These are phyloP conservation scores for Quercus cerris DNA, from an alignment of 306 rosid species.

Conservation along the genomic window DNA sequence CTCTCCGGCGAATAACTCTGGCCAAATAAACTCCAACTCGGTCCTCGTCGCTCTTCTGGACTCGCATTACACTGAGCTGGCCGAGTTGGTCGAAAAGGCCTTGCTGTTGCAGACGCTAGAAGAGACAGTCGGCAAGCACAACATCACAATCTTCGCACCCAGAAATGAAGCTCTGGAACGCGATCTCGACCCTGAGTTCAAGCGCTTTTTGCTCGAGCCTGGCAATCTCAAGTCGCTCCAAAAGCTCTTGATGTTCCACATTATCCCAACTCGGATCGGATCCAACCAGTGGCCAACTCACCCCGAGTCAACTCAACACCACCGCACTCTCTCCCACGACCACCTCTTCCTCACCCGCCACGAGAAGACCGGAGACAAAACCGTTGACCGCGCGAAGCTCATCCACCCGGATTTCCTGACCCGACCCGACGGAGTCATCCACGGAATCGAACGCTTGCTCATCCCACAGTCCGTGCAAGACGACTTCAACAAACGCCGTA, in stretches of 20 bases:
- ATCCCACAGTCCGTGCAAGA: slow-evolving; percentile 64
- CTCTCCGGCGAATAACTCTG: slow-evolving; percentile 5
- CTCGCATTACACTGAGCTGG: slow-evolving; percentile 76
- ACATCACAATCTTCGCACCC: slow-evolving; percentile 78
- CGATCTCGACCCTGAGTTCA: slow-evolving; percentile 68
- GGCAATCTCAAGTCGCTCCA: slow-evolving; percentile 63
- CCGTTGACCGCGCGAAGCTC: slow-evolving; percentile 42
- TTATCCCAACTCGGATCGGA: slow-evolving; percentile 53
- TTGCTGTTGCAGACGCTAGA: slow-evolving; percentile 59
- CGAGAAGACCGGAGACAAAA: slow-evolving; percentile 31
- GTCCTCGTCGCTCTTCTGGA: slow-evolving; percentile 72
- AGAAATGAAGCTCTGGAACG: slow-evolving; percentile 68
- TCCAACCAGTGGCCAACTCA: slow-evolving; percentile 18
- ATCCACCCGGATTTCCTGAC: slow-evolving; percentile 37
- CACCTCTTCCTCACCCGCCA: slow-evolving; percentile 21
- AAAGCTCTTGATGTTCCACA: slow-evolving; percentile 50
- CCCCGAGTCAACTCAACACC: slow-evolving; percentile 23
- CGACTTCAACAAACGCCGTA: slow-evolving; percentile 68
- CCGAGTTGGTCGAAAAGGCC: slow-evolving; percentile 71
- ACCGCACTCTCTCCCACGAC: slow-evolving; percentile 32
- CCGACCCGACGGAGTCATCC: slow-evolving; percentile 80
- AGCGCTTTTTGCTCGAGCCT: slow-evolving; percentile 68
- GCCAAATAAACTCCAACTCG: slow-evolving; percentile 69
- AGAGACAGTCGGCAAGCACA: slow-evolving; percentile 50
- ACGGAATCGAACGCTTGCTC: slow-evolving; percentile 63